Evolutionary conservation across 345 rosid genomes (phyloP), one percentile per base, ranked within the genome.

Genomic region (Populus euphratica): DNA sequence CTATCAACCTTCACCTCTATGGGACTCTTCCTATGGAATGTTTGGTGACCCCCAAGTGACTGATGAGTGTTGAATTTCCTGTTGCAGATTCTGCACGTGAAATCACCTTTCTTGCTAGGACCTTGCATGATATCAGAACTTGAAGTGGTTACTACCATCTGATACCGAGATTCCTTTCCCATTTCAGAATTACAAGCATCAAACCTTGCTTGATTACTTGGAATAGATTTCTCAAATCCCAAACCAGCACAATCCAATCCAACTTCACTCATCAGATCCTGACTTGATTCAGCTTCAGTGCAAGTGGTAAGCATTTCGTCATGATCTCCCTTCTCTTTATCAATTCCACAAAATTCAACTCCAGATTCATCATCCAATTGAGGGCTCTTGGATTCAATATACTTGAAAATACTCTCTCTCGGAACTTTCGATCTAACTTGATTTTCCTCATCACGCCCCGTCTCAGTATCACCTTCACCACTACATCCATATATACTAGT

Each of bases 41-140:
- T 90, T 77, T 86, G 91, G 79, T 90, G 94, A 68, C 97, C 92
- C 36, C 91, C 94, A 76, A 90, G 88, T 12, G 94, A 89, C 79
- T 85, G 90, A 41, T 85, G 71, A 67, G 88, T 83, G 61, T 67
- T 72, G 82, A 89, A 89, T 29, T 68, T 76, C 80, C 83, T 89
- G 80, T 72, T 80, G 85, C 97, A 92, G 84, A 81, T 67, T 79
- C 70, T 85, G 77, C 97, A 89, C 69, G 69, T 77, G 80, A 78
- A 84, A 41, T 79, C 72, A 72, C 66, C 70, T 73, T 14, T 72
- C 36, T 61, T 76, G 74, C 27, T 44, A 33, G 67, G 72, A 68
- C 74, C 71, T 31, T 76, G 70, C 12, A 27, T 49, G 35, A 18
- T 38, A 50, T 70, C 84, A 59, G 66, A 49, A 59, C 73, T 77